Evolutionary conservation across 2,329 filamentous ascomycete species (phyloP), one percentile per base, ranked within the genome.

Genomic region (Xylariaceae sp.): DNA sequence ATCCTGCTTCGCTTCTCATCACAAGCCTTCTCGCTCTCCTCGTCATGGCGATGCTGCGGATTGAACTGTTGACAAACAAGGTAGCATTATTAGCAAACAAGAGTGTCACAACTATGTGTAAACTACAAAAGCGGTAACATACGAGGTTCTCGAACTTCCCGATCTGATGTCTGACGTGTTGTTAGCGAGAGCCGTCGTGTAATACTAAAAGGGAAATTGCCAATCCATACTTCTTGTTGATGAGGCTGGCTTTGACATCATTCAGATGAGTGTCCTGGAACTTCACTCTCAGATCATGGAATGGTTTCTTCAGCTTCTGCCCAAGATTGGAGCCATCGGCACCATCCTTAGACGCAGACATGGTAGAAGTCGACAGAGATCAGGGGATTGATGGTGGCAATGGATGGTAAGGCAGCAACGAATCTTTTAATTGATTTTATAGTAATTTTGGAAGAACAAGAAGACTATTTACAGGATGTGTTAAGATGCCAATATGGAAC

Each of bases 41-140:
- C 93, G 71, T 97, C 93, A 72, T 97, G 93, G 57, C 93, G 88
- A 73, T 97, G 93, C 64, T 95, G 90, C 23, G 82, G 79, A 70
- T 97, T 97, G 76, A 96, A 83, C 82, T 84, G 50, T 4, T 51
- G 56, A 18, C 42, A 34, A 17, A 2, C n/a, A 6, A 52, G 47
- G 18, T 15, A n/a, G 23, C 23, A 8, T 13, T 51, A 55, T 64
- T 30, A 69, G 64, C 49, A n/a, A 55, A 44, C 7, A n/a, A 13
- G 42, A 45, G 5, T 45, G 42, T 1, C n/a, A 42, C 7, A 42
- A 7, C 37, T 13, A 8, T 42, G 11, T 45, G 3, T n/a, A n/a
- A n/a, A n/a, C n/a, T 30, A 13, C n/a, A 9, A 48, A 30, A 34
- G 18, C 4, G 3, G 45, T n/a, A 45, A 63, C 77, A 62, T 75